Evolutionary conservation across 345 rosid genomes (phyloP), one percentile per base, ranked within the genome.

Genomic region (Eutrema yunnanense): DNA sequence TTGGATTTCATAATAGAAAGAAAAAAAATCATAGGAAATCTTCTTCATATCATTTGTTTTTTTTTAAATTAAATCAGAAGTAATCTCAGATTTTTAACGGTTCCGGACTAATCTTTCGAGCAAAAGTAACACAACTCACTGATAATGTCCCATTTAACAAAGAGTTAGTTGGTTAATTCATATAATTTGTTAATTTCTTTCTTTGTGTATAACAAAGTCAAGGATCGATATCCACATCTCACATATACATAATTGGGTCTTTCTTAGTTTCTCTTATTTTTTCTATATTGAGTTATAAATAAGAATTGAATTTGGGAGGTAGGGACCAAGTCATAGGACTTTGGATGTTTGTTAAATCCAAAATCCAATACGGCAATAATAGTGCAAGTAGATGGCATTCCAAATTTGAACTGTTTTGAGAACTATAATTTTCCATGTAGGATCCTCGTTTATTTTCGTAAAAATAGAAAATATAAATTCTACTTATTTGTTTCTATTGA

Each of bases 331-430:
- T 47, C 36, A 65, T 29, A 55, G 13, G 9, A 54, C 41, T 46
- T 64, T 64, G 71, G 58, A 73, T 64, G 77, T 56, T 55, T 46
- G 14, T 55, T 54, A 55, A 62, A 62, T 63, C 70, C 63, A 53
- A 64, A 9, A 29, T 73, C 42, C 33, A 46, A 6, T 9, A 58
- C 47, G 32, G 50, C 41, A 54, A 62, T 29, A 72, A 9, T 27
- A 42, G 30, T 43, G 70, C 76, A 63, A 72, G 63, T 72, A 62
- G 62, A 62, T 62, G 54, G 29, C 53, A 30, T 41, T 71, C 69
- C 53, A 32, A 62, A 62, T 32, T 14, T 52, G 61, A 44, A 69
- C 14, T 47, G 37, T 57, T 69, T 52, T 41, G 27, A 42, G 10
- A 51, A 51, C 30, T 50, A 12, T 48, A 48, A 10, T 9, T 42